A percentile compares a stretch with the other conserved stretches of the same genome.
phyloP scores from a whole-genome alignment of 495 filamentous ascomycete genomes.

The Clavariopsis aquatica region DNA sequence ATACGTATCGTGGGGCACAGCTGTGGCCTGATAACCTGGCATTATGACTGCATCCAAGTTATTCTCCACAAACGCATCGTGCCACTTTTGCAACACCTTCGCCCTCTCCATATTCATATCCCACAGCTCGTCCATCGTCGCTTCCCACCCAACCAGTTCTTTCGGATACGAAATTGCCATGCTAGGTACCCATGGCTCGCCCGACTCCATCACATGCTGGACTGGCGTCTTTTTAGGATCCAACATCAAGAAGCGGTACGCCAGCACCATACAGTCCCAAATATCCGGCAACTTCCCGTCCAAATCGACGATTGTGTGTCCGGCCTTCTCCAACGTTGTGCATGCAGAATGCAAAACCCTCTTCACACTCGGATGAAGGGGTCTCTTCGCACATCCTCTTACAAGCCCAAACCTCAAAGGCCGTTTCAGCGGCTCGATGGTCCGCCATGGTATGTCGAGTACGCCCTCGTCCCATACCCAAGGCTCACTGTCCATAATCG shows the following conservation, averaged over 20 bases:
- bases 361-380: constrained; percentile 42
- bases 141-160: constrained; percentile 37
- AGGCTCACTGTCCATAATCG: constrained; percentile 51
- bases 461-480: constrained; percentile 52
- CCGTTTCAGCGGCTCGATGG: constrained; percentile 6
- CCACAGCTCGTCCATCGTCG: constrained; percentile 38
- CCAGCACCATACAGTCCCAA: constrained; percentile 25
- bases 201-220: constrained; percentile 31
- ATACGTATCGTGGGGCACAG: constrained; percentile 53
- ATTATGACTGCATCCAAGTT: constrained; percentile 52
- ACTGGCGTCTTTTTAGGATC: constrained; percentile 40
- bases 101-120: constrained; percentile 41
- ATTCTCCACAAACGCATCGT: constrained; percentile 44
- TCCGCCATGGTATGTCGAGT: constrained; percentile 54
- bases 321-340: constrained; percentile 28
- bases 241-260: constrained; percentile 39
- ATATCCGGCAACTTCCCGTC: constrained; percentile 34
- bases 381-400: constrained; percentile 33
- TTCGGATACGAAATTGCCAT: constrained; percentile 23
- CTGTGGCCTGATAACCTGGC: constrained; percentile 52
- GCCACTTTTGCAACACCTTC: constrained; percentile 37
- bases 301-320: constrained; percentile 33
- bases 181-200: constrained; percentile 41
- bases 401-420: constrained; percentile 38
- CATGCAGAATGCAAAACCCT: constrained; percentile 37